Evolutionary conservation across 768 basidiomycete genomes (phyloP).

Genomic region (Rhizopogon roseolus): DNA sequence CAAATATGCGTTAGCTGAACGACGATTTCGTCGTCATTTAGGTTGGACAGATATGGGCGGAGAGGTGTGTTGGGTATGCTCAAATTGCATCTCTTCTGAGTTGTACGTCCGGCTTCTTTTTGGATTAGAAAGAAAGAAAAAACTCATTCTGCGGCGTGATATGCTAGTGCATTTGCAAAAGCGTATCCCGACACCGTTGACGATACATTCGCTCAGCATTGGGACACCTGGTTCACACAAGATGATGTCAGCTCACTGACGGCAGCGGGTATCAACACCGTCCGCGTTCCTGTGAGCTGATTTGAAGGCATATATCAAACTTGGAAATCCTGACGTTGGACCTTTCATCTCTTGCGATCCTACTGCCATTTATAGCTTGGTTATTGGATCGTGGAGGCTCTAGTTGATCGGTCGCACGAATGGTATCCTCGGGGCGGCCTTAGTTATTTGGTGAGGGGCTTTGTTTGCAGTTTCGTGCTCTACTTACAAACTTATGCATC

Average conservation of each 20-base stretch:
- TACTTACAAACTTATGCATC: background rate
- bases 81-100: conserved; percentile 60
- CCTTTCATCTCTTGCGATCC: background rate
- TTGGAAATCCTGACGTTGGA: background rate
- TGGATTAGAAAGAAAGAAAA: background rate
- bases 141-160: background rate
- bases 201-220: conserved; percentile 56
- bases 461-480: background rate
- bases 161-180: conserved; percentile 51
- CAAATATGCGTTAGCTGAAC: too few species aligned
- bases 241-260: conserved; percentile 51
- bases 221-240: conserved; percentile 72
- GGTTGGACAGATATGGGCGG: conserved; percentile 79
- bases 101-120: conserved; percentile 38
- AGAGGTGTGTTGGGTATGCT: conserved; percentile 52
- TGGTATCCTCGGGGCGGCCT: conserved; percentile 71
- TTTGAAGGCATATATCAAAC: background rate
- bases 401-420: conserved; percentile 60
- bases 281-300: conserved; percentile 62
- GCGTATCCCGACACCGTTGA: conserved; percentile 59
- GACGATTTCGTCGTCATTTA: conserved; percentile 16
- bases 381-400: conserved; percentile 75
- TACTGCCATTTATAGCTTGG: conserved; percentile 51
- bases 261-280: conserved; percentile 62
- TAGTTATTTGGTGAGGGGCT: conserved; percentile 46